These are phyloP conservation scores for Chlorella sp. DNA, from an alignment of 139 green algal species.

Conservation along the genomic window DNA sequence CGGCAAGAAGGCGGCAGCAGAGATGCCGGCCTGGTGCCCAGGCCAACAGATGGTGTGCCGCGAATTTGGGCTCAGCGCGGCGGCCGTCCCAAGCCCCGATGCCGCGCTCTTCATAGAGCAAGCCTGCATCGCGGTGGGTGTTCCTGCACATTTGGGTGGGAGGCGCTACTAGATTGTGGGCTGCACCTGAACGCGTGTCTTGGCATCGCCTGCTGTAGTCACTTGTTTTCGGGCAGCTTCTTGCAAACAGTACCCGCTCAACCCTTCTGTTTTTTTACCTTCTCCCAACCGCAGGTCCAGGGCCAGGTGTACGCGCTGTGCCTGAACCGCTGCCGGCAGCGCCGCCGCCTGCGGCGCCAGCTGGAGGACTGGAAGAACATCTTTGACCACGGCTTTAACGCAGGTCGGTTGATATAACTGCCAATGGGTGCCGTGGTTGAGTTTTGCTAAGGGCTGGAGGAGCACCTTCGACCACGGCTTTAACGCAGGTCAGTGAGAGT, in stretches of 20 bases:
- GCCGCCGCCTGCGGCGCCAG: conserved; percentile 66
- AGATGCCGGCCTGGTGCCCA: conserved; percentile 51
- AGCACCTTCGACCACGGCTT: conserved; percentile 78
- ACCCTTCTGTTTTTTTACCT: background rate
- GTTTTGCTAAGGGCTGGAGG: conserved; percentile 67
- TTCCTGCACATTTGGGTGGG: too few species aligned
- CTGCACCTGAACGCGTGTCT: too few species aligned
- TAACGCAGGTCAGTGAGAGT: conserved; percentile 57
- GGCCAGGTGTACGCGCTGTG: conserved; percentile 70
- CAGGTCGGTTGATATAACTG: conserved; percentile 41
- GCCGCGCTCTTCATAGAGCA: conserved; percentile 78
- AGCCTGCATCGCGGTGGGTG: conserved; percentile 70
- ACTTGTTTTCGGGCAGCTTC: too few species aligned
- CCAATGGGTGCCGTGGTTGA: background rate
- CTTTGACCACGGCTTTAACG: conserved; percentile 74
- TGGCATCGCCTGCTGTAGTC: too few species aligned
- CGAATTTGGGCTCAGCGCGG: conserved; percentile 36
- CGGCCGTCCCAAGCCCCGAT: conserved; percentile 32
- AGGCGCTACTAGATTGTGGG: too few species aligned
- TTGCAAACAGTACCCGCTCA: background rate
- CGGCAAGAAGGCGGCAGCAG: conserved; percentile 3
- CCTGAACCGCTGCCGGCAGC: conserved; percentile 74
- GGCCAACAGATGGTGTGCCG: conserved; percentile 50
- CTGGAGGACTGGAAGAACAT: conserved; percentile 86
- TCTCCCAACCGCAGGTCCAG: conserved; percentile 24